Evolutionary conservation across 495 filamentous ascomycete genomes (phyloP).

Genomic region (Achaetomiella virescens): DNA sequence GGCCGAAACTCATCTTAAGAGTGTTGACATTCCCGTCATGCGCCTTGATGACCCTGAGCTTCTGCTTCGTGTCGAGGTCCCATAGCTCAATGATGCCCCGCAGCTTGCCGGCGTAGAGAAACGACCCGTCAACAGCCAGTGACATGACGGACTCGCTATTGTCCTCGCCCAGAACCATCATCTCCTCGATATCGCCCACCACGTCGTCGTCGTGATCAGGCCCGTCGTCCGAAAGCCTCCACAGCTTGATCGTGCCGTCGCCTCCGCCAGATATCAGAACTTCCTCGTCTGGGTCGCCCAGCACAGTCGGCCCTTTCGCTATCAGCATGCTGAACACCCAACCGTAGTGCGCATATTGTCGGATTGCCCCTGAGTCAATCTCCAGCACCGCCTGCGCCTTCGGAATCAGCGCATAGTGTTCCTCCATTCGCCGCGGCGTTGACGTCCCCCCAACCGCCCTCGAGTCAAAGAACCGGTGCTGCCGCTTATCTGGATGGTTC

Average conservation of each 20-base stretch:
- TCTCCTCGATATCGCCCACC: constrained; percentile 49
- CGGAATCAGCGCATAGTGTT: constrained; percentile 41
- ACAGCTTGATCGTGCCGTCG: constrained; percentile 88
- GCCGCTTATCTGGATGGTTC: constrained; percentile 71
- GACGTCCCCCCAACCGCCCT: constrained; percentile 72
- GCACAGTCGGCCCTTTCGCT: constrained; percentile 54
- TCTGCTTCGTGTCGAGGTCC: constrained; percentile 92
- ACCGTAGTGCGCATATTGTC: constrained; percentile 86
- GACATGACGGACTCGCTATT: constrained; percentile 76
- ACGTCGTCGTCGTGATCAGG: constrained; percentile 30
- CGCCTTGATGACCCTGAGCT: constrained; percentile 72
- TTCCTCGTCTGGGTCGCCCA: constrained; percentile 63
- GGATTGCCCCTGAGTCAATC: constrained; percentile 74
- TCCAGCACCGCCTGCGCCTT: constrained; percentile 61
- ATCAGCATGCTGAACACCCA: constrained; percentile 95
- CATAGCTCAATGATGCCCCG: constrained; percentile 93
- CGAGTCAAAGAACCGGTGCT: constrained; percentile 93
- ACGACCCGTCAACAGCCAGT: constrained; percentile 74
- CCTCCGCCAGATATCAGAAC: constrained; percentile 85
- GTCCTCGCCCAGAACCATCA: constrained; percentile 65
- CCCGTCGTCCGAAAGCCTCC: constrained; percentile 54
- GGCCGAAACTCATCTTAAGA: constrained; percentile 72
- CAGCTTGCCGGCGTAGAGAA: constrained; percentile 82
- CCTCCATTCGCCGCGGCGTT: constrained; percentile 57
- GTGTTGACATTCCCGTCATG: constrained; percentile 81